Evolutionary conservation across 2,329 filamentous ascomycete species (phyloP), one percentile per base, ranked within the genome.

Genomic region (Alternaria brassicae): DNA sequence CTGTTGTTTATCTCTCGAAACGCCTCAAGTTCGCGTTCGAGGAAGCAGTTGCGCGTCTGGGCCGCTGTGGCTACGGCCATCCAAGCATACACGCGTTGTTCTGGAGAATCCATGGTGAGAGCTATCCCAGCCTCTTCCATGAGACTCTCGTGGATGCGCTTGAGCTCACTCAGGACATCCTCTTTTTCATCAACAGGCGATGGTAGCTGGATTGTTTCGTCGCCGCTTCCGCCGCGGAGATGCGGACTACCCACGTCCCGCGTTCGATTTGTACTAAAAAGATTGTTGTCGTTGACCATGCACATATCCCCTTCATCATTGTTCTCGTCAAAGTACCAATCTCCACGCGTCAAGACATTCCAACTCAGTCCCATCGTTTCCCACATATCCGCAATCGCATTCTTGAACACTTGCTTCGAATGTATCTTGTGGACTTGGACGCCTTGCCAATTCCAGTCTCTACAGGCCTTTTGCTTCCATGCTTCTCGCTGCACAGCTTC

Each of bases 361-460:
- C 49, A 52, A 17, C 36, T 10, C 5, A 50, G 40, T 27, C 42
- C 47, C 40, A 52, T 49, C 3, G n/a, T 41, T 39, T 50, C 45
- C 47, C 56, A 49, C 15, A 25, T 48, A 30, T 32, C 53, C 13
- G 49, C 39, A 27, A 63, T 56, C 4, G 61, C 50, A 8, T 54
- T 58, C 51, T 66, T 65, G n/a, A 65, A 51, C 39, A 57, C 53
- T 34, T 45, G 57, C 44, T 66, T 60, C 42, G 62, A 30, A 36
- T 36, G 50, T 53, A 36, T 60, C 9, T 51, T 62, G 12, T 55
- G 45, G 3, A 66, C 12, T 9, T 28, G 34, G 5, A 66, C 56
- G 6, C 54, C 6, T 8, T 39, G 17, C 47, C 47, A 34, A 37
- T 23, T 2, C 13, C 37, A 12, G 1, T 27, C 25, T 19, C 37